Base-by-base conservation (phyloP, 2,329 filamentous ascomycete genomes). In the Teratosphaeriaceae sp. region DNA sequence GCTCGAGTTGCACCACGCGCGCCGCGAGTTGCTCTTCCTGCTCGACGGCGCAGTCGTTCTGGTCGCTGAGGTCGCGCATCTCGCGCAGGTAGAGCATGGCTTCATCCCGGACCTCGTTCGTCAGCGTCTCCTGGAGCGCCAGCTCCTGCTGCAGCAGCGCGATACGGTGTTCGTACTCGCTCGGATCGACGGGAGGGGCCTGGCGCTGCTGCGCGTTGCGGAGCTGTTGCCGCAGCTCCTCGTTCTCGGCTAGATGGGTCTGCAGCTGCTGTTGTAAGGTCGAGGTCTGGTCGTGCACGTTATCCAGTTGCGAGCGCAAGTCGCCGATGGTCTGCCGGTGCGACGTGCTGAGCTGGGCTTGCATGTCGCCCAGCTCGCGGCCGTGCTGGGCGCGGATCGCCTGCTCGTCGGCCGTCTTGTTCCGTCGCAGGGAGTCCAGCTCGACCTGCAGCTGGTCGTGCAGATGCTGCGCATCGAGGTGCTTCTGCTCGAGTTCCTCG, bases 21-120 rank as follows among this genome's bases (percentile, higher is more conserved):
- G 76, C 77, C 42, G 85, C 80, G 50, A 97, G 73, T 54, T 82
- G 79, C 40, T 88, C 80, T 63, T 97, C 89, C 52, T 82, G 84
- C 53, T 94, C 88, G 63, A 86, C 84, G 5, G 84, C 82, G 9
- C 82, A 75, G 50, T 80, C 81, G 56, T 85, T 92, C 53, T 88
- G 83, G 52, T 88, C 77, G 4, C 89, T 94, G 36, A 97, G 74
- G 35, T 78, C 72, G 49, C 86, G 82, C 92, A 97, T 98, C 65
- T 98, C 92, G 48, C 79, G 75, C 33, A 98, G 67, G 61, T 90
- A 95, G 38, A 81, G 77, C 44, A 86, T 81, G 0, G 89, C 88
- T 66, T 96, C 87, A 42, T 77, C 79, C 19, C 86, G 80, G 23
- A 96, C 92, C 57, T 95, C 85, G 48, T 94, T 84, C 0, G 88